These are phyloP conservation scores for Talaromyces islandicus DNA, from an alignment of 2,329 filamentous ascomycete species.

Conservation along the genomic window DNA sequence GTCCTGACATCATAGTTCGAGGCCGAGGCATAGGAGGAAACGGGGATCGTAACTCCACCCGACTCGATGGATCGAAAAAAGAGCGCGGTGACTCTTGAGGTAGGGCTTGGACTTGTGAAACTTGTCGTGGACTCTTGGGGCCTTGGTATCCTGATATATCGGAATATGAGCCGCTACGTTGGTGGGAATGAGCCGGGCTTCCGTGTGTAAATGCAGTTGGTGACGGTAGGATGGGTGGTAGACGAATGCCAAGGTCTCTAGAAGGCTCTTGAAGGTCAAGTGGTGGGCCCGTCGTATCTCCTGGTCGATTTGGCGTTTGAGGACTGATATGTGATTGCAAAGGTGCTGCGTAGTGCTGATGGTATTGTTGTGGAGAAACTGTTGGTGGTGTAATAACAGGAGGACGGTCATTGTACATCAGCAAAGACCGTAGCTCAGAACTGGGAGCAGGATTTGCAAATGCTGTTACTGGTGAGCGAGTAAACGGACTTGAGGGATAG, in stretches of 20 bases:
- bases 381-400: slow-evolving; percentile 18
- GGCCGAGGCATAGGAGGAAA: slow-evolving; percentile 4
- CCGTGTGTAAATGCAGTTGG: slow-evolving; percentile 18
- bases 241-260: slow-evolving; percentile 27
- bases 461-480: slow-evolving; percentile 5
- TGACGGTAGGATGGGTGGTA: slow-evolving; percentile 33
- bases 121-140: slow-evolving; percentile 19
- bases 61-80: slow-evolving; percentile 21
- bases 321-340: slow-evolving; percentile 23
- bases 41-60: slow-evolving; percentile 3
- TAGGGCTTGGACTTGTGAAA: slow-evolving; percentile 15
- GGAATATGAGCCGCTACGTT: slow-evolving; percentile 29
- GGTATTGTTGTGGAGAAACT: slow-evolving; percentile 29
- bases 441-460: slow-evolving; percentile 21
- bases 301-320: slow-evolving; percentile 19
- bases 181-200: slow-evolving; percentile 19
- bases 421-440: slow-evolving; percentile 21
- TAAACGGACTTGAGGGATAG: slow-evolving; percentile 7
- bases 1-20: neutral
- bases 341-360: slow-evolving; percentile 18
- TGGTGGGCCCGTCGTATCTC: slow-evolving; percentile 18
- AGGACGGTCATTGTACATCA: slow-evolving; percentile 22
- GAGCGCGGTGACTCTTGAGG: slow-evolving; percentile 14
- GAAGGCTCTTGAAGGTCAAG: slow-evolving; percentile 24
- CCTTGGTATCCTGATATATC: slow-evolving; percentile 19